Base-by-base conservation (phyloP, 2,329 filamentous ascomycete genomes). In the Talaromyces atroroseus region DNA sequence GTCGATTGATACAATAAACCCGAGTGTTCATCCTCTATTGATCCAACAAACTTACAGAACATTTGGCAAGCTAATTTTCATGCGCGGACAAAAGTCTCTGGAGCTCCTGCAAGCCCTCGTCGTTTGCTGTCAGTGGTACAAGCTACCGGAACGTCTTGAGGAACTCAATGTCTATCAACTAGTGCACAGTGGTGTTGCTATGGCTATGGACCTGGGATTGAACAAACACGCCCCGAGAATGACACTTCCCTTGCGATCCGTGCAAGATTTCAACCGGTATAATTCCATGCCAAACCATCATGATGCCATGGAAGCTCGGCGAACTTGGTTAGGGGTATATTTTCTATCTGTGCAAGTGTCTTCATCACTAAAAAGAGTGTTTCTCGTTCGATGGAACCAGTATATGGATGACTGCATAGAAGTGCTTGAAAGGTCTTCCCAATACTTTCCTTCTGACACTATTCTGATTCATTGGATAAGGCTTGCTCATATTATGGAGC, bases 351-450 rank as follows among this genome's bases (percentile, higher is more conserved):
- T 29, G 5, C 29, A 18, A n/a, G 47, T 49, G 2, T 49, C 47
- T 20, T 20, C 34, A 23, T 29, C 26, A 10, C 18, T 36, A 12
- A 49, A 49, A 34, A 26, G 47, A 11, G 18, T 14, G 18, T 29
- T 49, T 20, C 47, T 49, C 7, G 23, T 49, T 49, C 47, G 47
- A n/a, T 49, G 47, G 47, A 49, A 36, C 18, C 7, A 49, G 7
- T 11, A 49, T n/a, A 49, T 20, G 47, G 47, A 49, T 49, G 47
- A 49, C 8, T 49, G 47, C 47, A 21, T 49, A 32, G 47, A 49
- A 11, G 20, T 21, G 2, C 29, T 49, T 16, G 47, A 49, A 18
- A 29, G 7, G 3, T 23, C 26, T 49, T 14, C 47, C 14, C 16
- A 49, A 23, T 11, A 20, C 3, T 20, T 49, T 34, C 47, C 47